Evolutionary conservation across 2,329 filamentous ascomycete species (phyloP).

Genomic region (Cercospora sp.): DNA sequence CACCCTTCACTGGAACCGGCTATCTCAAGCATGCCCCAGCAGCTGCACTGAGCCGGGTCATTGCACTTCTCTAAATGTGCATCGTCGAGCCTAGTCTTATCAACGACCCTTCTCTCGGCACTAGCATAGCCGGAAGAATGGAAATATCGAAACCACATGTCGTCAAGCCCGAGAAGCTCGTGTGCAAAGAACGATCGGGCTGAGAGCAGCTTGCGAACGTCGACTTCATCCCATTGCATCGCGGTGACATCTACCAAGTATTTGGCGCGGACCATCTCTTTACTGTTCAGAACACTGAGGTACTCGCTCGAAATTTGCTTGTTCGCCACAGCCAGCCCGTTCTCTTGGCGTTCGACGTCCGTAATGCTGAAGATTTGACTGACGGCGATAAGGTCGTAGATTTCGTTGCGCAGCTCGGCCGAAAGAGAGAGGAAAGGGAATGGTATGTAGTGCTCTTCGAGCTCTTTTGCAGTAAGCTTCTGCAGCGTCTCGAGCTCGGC

Average conservation of each 20-base stretch:
- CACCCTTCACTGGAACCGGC: too few species aligned
- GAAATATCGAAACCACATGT: too few species aligned
- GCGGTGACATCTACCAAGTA: not conserved
- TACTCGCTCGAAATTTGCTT: not conserved
- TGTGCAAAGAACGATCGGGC: too few species aligned
- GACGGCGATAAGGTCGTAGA: not conserved
- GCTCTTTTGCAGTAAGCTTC: not conserved
- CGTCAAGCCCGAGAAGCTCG: too few species aligned
- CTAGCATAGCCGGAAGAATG: too few species aligned
- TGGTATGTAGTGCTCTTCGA: not conserved
- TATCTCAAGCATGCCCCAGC: too few species aligned
- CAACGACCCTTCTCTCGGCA: too few species aligned
- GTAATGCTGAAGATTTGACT: not conserved
- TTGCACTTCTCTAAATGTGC: too few species aligned
- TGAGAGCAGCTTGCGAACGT: not conserved
- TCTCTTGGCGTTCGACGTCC: not conserved
- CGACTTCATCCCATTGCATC: not conserved
- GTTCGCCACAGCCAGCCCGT: not conserved
- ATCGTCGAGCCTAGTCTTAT: too few species aligned
- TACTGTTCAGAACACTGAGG: not conserved
- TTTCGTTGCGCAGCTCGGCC: slow-evolving; percentile 1
- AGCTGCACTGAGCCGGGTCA: too few species aligned
- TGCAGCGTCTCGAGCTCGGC: not conserved
- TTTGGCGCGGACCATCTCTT: not conserved
- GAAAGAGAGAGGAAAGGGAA: not conserved